Percentiles rank a stretch among this genome's conserved stretches.
phyloP scores from a whole-genome alignment of 805 yeast genomes.

The Priceomyces haplophilus region DNA sequence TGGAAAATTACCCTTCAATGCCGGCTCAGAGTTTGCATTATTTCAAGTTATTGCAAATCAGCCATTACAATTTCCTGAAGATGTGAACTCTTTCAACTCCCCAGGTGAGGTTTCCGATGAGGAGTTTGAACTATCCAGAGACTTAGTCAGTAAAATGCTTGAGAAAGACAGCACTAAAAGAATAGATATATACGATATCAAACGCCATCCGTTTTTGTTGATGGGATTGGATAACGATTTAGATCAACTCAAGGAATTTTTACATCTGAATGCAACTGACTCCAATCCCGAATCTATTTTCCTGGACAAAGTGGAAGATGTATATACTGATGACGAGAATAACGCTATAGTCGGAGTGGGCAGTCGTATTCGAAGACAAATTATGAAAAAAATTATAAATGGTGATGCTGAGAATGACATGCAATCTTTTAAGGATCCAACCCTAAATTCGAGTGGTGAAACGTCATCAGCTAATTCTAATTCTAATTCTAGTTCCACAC shows the following conservation, averaged over 20 bases:
- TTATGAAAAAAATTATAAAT: constrained; percentile 38
- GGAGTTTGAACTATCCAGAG: constrained; percentile 50
- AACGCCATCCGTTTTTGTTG: constrained; percentile 65
- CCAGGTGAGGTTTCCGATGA: constrained; percentile 37
- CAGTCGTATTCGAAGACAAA: constrained; percentile 52
- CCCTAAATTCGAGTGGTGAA: constrained; percentile 32
- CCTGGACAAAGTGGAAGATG: constrained; percentile 11
- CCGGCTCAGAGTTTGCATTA: constrained; percentile 79
- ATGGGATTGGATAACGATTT: constrained; percentile 39
- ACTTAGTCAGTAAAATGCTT: constrained; percentile 59
- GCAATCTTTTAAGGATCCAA: constrained; percentile 18
- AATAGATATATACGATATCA: constrained; percentile 67
- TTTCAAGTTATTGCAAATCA: constrained; percentile 76
- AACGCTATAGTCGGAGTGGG: constrained; percentile 84
- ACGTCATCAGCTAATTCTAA: constrained; percentile 17
- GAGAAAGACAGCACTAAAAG: constrained; percentile 68
- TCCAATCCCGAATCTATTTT: constrained; percentile 16
- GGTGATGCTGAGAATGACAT: constrained; percentile 26
- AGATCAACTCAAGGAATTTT: constrained; percentile 33
- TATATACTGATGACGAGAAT: constrained; percentile 63
- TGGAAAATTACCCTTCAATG: constrained; percentile 87
- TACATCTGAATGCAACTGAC: constrained; percentile 25
- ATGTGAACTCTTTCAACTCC: constrained; percentile 31
- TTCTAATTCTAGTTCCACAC: constrained; percentile 13
- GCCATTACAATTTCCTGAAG: constrained; percentile 54